These are phyloP conservation scores for Scleroderma citrinum DNA, from an alignment of 768 basidiomycete genomes.

Conservation along the genomic window DNA sequence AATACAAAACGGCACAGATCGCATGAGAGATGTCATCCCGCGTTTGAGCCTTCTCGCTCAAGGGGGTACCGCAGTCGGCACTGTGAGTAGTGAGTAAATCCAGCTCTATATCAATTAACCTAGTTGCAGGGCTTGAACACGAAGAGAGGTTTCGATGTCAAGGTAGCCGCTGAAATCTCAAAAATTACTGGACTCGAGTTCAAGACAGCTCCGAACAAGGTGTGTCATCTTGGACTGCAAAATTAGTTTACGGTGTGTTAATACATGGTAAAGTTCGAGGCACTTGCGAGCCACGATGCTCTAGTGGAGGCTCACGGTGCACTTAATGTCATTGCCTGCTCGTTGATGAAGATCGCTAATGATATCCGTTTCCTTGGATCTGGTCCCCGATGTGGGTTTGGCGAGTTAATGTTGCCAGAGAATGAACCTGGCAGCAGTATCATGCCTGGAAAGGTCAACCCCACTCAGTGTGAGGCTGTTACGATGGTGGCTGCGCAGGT, in stretches of 20 bases:
- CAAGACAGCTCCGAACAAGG: conserved; percentile 98
- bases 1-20: conserved; percentile 81
- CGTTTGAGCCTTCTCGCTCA: conserved; percentile 88
- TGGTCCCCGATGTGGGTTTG: conserved; percentile 95
- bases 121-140: conserved; percentile 84
- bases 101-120: conserved; percentile 5
- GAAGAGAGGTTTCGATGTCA: conserved; percentile 92
- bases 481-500: conserved; percentile 99
- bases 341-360: conserved; percentile 99
- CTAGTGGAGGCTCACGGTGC: conserved; percentile 97
- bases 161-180: conserved; percentile 87
- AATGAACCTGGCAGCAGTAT: conserved; percentile 99
- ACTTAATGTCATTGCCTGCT: conserved; percentile 93
- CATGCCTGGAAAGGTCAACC: conserved; percentile 99
- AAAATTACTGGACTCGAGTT: conserved; percentile 88
- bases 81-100: conserved; percentile 46
- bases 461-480: conserved; percentile 96
- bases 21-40: conserved; percentile 76
- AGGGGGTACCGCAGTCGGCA: conserved; percentile 98
- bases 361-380: conserved; percentile 98
- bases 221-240: conserved; percentile 20
- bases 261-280: conserved; percentile 70
- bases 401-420: conserved; percentile 90
- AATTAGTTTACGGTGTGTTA: neutral
- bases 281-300: conserved; percentile 96